A percentile compares a stretch with the other conserved stretches of the same genome.
Evolutionary conservation across 2,329 filamentous ascomycete species (phyloP).

Genomic region (Cytospora chrysosperma): DNA sequence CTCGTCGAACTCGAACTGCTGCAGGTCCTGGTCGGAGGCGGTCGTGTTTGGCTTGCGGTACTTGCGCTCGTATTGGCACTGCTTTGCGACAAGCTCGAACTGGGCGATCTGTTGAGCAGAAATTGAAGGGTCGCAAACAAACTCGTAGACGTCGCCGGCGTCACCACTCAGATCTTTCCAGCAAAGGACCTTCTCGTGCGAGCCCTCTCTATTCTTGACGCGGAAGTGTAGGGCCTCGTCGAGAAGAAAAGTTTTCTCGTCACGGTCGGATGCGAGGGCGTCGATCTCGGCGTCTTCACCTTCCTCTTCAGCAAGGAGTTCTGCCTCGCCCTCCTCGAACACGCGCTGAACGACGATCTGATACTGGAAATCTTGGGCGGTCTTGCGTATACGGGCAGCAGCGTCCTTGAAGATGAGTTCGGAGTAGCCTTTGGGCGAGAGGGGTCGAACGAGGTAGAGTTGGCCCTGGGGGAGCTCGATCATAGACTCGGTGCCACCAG

Average conservation of each 20-base stretch:
- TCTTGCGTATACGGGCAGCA: constrained; percentile 85
- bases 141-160: constrained; percentile 93
- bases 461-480: constrained; percentile 95
- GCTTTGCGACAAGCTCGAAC: constrained; percentile 78
- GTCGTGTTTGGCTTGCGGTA: constrained; percentile 77
- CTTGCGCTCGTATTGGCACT: constrained; percentile 98
- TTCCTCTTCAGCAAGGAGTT: constrained; percentile 85
- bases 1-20: constrained; percentile 76
- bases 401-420: constrained; percentile 99
- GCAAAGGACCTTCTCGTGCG: constrained; percentile 76
- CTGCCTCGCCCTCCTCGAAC: constrained; percentile 96
- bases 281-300: constrained; percentile 77
- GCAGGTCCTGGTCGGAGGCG: constrained; percentile 77
- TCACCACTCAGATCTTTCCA: constrained; percentile 96
- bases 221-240: constrained; percentile 89
- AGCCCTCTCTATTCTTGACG: constrained; percentile 74
- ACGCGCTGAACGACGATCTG: constrained; percentile 94
- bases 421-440: constrained; percentile 95
- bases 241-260: constrained; percentile 97
- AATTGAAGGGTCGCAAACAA: constrained; percentile 81
- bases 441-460: constrained; percentile 92
- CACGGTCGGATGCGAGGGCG: constrained; percentile 74
- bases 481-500: constrained; percentile 82
- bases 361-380: constrained; percentile 94
- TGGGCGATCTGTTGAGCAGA: constrained; percentile 69